Base-by-base conservation (phyloP, 495 filamentous ascomycete genomes). In the Podospora bellae-mahoneyi region DNA sequence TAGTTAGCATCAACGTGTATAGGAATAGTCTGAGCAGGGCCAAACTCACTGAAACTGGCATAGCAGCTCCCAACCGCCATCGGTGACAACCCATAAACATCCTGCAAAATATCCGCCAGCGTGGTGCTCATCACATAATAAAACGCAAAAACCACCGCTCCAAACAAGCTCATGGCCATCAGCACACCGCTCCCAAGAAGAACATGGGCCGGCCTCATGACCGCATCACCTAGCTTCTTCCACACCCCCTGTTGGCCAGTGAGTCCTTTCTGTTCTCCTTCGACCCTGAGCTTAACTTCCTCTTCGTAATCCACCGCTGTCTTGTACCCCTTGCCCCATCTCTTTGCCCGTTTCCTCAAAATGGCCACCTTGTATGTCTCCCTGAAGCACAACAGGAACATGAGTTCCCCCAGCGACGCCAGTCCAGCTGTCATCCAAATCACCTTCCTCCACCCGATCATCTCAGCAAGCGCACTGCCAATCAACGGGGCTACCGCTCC, bases 401-500 rank as follows among this genome's bases (percentile, higher is more conserved):
- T 32, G n/a, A 81, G 57, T 75, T 85, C 80, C 19, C 84, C 81
- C 2, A 76, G 72, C 5, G 76, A 76, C 5, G 84, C 84, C 34
- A 87, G 72, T 70, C 69, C 81, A 60, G 82, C 78, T 30, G 81
- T 81, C 68, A 84, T 82, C 83, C 78, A 89, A 53, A 86, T 78
- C 0, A 83, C 86, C 70, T 75, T 84, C 65, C 82, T 83, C 88
- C 84, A 91, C 48, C 84, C 88, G 16, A 81, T 70, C 0, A 71
- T 84, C 71, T 90, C 81, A 44, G 91, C 85, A 15, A 91, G 79
- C 4, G 84, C 80, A 16, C 85, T 86, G 13, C 86, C 84, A 18
- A 91, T 81, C 10, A 87, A 84, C 5, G 91, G 82, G 0, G 88
- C 88, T 18, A 89, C 66, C 10, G 87, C 86, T 1, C 81, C 81